phyloP scores from a whole-genome alignment of 2,329 filamentous ascomycete species.

The Dichotomopilus funicola region DNA sequence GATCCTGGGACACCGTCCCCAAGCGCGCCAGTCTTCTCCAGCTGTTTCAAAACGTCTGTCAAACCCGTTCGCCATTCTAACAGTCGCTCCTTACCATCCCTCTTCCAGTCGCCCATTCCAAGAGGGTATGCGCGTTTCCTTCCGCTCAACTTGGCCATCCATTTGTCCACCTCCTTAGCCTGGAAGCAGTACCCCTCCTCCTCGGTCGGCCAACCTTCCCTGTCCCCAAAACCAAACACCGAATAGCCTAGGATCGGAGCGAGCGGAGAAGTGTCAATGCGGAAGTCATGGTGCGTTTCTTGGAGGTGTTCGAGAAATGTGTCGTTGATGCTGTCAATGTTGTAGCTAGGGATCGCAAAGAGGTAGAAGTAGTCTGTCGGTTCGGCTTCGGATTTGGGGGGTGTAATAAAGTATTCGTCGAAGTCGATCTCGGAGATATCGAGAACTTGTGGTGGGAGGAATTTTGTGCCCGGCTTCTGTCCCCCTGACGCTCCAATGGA shows the following conservation, averaged over 20 bases:
- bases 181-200: constrained; percentile 89
- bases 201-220: constrained; percentile 86
- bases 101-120: constrained; percentile 79
- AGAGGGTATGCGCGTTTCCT: constrained; percentile 83
- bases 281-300: constrained; percentile 94
- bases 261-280: constrained; percentile 83
- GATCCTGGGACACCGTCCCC: constrained; percentile 68
- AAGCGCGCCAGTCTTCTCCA: constrained; percentile 52
- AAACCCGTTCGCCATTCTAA: constrained; percentile 74
- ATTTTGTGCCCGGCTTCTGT: constrained; percentile 29
- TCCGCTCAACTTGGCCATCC: constrained; percentile 92
- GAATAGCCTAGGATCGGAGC: constrained; percentile 75
- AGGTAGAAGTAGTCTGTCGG: constrained; percentile 69
- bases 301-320: constrained; percentile 80
- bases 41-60: constrained; percentile 60
- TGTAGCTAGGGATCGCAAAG: constrained; percentile 82
- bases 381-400: constrained; percentile 53
- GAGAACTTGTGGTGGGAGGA: constrained; percentile 56
- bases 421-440: constrained; percentile 85
- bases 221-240: constrained; percentile 90
- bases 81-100: constrained; percentile 60
- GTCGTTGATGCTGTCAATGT: constrained; percentile 87
- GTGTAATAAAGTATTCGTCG: constrained; percentile 82
- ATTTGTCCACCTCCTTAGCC: constrained; percentile 82
- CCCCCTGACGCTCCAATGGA: constrained; percentile 40